Percentiles rank a stretch among this genome's conserved stretches.
Evolutionary conservation across 1,284 basidiomycete genomes (phyloP).

Genomic region (Pseudozyma hubeiensis): DNA sequence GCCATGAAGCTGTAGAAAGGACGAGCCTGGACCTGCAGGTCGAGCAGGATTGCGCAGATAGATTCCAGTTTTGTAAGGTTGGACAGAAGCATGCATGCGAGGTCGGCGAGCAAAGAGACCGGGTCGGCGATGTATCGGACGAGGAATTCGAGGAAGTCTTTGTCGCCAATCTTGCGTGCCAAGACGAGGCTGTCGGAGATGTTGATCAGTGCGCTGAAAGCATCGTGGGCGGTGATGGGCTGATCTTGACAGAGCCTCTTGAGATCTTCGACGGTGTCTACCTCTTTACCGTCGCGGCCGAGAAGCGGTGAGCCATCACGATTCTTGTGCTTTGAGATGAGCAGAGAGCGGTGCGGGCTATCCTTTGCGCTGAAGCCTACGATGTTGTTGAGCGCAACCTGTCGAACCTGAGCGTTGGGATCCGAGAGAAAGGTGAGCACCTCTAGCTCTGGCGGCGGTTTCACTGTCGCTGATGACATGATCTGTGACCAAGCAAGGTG

Average conservation of each 20-base stretch:
- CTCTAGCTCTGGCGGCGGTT: constrained; percentile 70
- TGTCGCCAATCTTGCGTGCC: constrained; percentile 77
- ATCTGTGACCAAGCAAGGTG: not conserved
- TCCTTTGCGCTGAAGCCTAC: constrained; percentile 70
- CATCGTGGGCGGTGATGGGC: constrained; percentile 85
- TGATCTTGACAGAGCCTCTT: constrained; percentile 88
- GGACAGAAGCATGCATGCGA: constrained; percentile 95
- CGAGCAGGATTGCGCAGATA: constrained; percentile 77
- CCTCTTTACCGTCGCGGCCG: constrained; percentile 56
- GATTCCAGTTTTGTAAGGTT: constrained; percentile 86
- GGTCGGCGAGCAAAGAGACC: constrained; percentile 87
- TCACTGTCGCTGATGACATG: constrained; percentile 33
- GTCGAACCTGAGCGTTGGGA: constrained; percentile 85
- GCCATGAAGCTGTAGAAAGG: constrained; percentile 65
- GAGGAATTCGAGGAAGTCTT: constrained; percentile 82
- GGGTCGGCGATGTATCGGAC: constrained; percentile 91
- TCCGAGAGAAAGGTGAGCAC: constrained; percentile 87
- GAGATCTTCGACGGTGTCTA: constrained; percentile 73
- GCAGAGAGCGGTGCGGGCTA: constrained; percentile 55
- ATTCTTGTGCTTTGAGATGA: constrained; percentile 58
- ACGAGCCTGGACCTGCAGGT: constrained; percentile 71
- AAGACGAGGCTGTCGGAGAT: constrained; percentile 86
- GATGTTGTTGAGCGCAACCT: constrained; percentile 85
- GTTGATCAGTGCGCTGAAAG: constrained; percentile 92
- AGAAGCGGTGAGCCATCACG: constrained; percentile 51